Base-by-base conservation (phyloP, 2,329 filamentous ascomycete species). In the Aureobasidium sp. region DNA sequence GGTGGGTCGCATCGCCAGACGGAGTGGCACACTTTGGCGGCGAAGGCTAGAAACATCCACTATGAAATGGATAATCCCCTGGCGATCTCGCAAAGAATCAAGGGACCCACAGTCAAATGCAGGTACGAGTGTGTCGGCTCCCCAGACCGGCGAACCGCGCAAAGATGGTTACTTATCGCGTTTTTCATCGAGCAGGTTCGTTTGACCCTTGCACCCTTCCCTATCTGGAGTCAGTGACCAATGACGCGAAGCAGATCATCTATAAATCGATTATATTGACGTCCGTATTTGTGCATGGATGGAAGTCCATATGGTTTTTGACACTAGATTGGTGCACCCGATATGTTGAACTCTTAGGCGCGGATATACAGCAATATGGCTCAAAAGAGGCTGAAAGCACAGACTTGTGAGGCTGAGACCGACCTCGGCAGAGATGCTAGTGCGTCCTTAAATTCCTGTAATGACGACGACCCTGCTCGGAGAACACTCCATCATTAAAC, bases 121-220 rank as follows among this genome's bases (percentile, higher is more conserved):
- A 55, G 52, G 52, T 32, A 55, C 52, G 17, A 24, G 24, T 29
- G 26, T 55, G 20, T 55, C 52, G 52, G 52, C 37, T 55, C 52
- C 51, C 52, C 52, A 55, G 37, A 41, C 24, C n/a, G 26, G 26
- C 27, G 37, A 15, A 17, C 50, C 34, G 34, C 34, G 20, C 24
- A 36, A 37, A 37, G 34, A 51, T 36, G 24, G 41, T 26, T 29
- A 32, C 52, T 55, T 55, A 55, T 55, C 52, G 8, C 26, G 27
- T 44, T 15, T 17, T 20, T 26, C 15, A 10, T 36, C 13, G 20
- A 7, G 36, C 27, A 55, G 13, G 26, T 27, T 17, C 51, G 24
- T 32, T n/a, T 41, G 32, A 37, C n/a, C n/a, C 32, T 37, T 37
- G 48, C 36, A 37, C 50, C 50, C 48, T 52, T 46, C 10, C 41